phyloP scores from a whole-genome alignment of 208 protist genomes.

The Novymonas esmeraldas region DNA sequence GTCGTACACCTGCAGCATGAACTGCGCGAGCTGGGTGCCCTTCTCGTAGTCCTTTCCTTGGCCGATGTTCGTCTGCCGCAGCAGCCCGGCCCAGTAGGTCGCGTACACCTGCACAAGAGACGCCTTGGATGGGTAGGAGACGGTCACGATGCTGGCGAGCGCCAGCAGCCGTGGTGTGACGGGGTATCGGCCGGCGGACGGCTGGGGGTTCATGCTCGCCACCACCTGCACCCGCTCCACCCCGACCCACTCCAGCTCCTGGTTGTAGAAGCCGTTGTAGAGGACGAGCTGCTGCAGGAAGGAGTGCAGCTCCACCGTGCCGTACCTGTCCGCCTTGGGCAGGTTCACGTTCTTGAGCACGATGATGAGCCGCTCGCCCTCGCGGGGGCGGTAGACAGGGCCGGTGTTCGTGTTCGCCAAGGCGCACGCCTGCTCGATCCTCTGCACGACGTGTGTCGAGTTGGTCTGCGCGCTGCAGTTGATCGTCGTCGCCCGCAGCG shows the following conservation, averaged over 20 bases:
- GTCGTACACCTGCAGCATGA: slow-evolving; percentile 95
- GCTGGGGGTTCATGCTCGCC: slow-evolving; percentile 93
- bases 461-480: slow-evolving; percentile 97
- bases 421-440: slow-evolving; percentile 93
- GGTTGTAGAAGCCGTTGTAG: slow-evolving; percentile 97
- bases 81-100: slow-evolving; percentile 84
- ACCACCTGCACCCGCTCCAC: slow-evolving; percentile 95
- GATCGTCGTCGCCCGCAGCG: slow-evolving; percentile 80
- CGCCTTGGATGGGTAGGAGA: slow-evolving; percentile 91
- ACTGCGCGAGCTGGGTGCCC: slow-evolving; percentile 85
- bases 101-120: slow-evolving; percentile 93
- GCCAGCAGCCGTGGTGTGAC: slow-evolving; percentile 95
- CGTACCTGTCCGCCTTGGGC: slow-evolving; percentile 98
- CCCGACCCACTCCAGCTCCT: slow-evolving; percentile 96
- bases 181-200: slow-evolving; percentile 91
- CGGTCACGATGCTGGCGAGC: slow-evolving; percentile 89
- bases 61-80: slow-evolving; percentile 57
- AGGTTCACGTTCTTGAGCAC: slow-evolving; percentile 98
- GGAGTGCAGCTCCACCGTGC: slow-evolving; percentile 96
- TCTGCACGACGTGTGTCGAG: slow-evolving; percentile 94
- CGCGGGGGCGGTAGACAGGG: slow-evolving; percentile 93
- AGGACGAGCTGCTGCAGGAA: slow-evolving; percentile 98
- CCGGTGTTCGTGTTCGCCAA: slow-evolving; percentile 87
- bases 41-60: slow-evolving; percentile 73
- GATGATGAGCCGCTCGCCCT: slow-evolving; percentile 94